Base-by-base conservation (phyloP, 257 asterid species). In the Gentiana straminea region DNA sequence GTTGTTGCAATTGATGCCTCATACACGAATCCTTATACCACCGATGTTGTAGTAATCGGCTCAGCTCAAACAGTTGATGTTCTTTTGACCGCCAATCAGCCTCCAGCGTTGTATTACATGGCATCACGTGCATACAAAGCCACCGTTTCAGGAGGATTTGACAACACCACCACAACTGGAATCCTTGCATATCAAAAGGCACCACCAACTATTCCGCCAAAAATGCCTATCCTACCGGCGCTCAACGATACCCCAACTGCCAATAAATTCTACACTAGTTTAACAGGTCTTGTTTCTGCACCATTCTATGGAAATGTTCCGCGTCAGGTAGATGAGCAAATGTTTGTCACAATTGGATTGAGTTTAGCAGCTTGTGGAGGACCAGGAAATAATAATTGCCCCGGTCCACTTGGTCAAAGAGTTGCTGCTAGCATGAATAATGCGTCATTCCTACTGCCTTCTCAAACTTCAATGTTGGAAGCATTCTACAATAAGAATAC, bases 61-160 rank as follows among this genome's bases (percentile, higher is more conserved):
- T 81, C 86, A 0, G 82, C 80, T 32, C 82, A 79, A 54, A 79
- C 86, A 38, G 38, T 76, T 1, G 73, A 79, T 12, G 63, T 79
- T 1, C 78, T 79, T 3, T 69, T 79, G 47, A 51, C 49, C 5
- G 68, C 86, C 2, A 10, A 61, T 61, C 65, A 51, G 12, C 51
- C 43, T 9, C 58, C 43, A 5, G 52, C 58, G 12, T 13, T 38
- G 6, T 61, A 61, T 9, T 61, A 61, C 32, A 61, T 61, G 57
- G 51, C 65, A 3, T 39, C 65, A 39, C 55, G 32, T 39, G 43
- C 57, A 0, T 61, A 61, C 11, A 37, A 44, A 4, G 41, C 50
- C 13, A 36, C 47, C n/a, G n/a, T n/a, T n/a, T n/a, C n/a, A 8
- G 39, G 12, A 37, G 41, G 11, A 7, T 41, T 51, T 0, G 58